Evolutionary conservation across 805 yeast genomes (phyloP).

Genomic region (Lipomyces yamanashiensis): DNA sequence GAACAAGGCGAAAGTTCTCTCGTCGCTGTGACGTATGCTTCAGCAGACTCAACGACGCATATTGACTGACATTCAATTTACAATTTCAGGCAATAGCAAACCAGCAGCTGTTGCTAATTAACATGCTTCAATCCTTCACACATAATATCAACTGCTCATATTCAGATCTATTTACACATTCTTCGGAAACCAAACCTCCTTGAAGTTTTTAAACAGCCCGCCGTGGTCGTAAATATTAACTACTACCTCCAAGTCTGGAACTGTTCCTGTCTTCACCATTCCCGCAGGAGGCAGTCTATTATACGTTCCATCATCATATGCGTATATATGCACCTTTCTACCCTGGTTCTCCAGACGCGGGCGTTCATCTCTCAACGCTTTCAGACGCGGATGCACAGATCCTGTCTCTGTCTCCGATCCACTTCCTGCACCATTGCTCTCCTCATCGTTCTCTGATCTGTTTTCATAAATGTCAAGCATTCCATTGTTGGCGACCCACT

Average conservation of each 20-base stretch:
- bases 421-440: conserved; percentile 35
- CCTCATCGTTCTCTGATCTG: conserved; percentile 24
- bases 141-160: background rate
- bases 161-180: conserved; percentile 10
- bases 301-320: conserved; percentile 39
- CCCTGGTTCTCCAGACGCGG: conserved; percentile 14
- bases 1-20: too few relatives aligned
- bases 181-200: conserved; percentile 39
- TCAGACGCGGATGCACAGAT: conserved; percentile 10
- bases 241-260: conserved; percentile 43
- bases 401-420: conserved; percentile 14
- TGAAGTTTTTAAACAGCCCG: conserved; percentile 44
- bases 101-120: background rate
- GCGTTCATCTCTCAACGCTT: conserved; percentile 4
- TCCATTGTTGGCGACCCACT: conserved; percentile 54
- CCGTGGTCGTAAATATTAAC: conserved; percentile 47
- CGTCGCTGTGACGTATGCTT: too few relatives aligned
- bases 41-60: too few relatives aligned
- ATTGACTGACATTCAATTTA: too few relatives aligned
- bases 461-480: conserved; percentile 45
- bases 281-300: conserved; percentile 36
- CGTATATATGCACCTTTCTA: conserved; percentile 29
- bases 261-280: conserved; percentile 35
- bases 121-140: too few relatives aligned
- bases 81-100: background rate